These are phyloP conservation scores for Cladosporium phlei DNA, from an alignment of 2,329 filamentous ascomycete species.

Conservation along the genomic window DNA sequence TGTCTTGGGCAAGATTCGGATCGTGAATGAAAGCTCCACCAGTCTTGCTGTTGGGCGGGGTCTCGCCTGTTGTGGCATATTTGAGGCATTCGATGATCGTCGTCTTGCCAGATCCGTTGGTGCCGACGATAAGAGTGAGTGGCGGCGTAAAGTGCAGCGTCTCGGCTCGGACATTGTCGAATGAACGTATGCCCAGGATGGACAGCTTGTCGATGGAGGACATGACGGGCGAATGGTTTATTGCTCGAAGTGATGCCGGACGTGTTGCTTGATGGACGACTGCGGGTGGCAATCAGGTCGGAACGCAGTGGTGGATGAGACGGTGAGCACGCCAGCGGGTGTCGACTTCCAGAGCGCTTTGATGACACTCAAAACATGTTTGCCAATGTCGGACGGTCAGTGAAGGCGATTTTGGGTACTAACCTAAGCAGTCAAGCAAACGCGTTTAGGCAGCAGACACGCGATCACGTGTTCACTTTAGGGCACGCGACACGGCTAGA, in stretches of 20 bases:
- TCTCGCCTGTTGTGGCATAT: slow-evolving; percentile 91
- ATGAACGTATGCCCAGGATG: slow-evolving; percentile 82
- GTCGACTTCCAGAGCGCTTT: background rate
- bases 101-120: slow-evolving; percentile 97
- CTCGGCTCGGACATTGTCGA: slow-evolving; percentile 69
- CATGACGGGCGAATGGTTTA: slow-evolving; percentile 18
- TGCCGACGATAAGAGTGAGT: slow-evolving; percentile 91
- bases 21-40: slow-evolving; percentile 95
- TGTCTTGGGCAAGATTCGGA: slow-evolving; percentile 84
- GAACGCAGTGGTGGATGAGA: background rate
- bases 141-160: slow-evolving; percentile 85
- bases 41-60: slow-evolving; percentile 81
- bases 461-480: no score
- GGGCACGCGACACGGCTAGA: no score
- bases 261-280: background rate
- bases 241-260: background rate
- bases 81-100: slow-evolving; percentile 99
- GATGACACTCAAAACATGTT: slow-evolving; percentile 4
- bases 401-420: background rate
- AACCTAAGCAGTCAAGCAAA: no score
- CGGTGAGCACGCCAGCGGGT: background rate
- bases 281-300: background rate
- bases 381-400: background rate
- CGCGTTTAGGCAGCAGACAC: no score
- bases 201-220: slow-evolving; percentile 83